These are phyloP conservation scores for Cenchrus fungigraminus DNA, from an alignment of 176 grass and related monocot genomes.

Conservation along the genomic window DNA sequence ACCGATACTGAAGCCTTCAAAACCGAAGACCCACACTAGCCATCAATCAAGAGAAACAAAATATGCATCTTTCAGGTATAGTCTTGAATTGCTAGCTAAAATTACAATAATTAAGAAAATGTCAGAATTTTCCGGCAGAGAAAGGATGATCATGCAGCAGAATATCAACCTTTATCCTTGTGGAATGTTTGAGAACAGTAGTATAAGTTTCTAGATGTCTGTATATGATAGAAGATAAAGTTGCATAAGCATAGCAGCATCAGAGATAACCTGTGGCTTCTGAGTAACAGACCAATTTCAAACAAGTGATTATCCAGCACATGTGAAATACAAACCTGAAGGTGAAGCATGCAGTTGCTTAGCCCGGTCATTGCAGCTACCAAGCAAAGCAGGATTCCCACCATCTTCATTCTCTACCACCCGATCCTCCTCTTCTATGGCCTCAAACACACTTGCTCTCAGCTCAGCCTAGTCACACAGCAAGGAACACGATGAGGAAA, in stretches of 20 bases:
- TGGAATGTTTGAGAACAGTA: constrained; percentile 16
- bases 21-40: background rate
- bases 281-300: background rate
- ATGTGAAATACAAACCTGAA: constrained; percentile 64
- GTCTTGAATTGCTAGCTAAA: constrained; percentile 14
- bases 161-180: constrained; percentile 2
- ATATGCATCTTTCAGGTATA: constrained; percentile 8
- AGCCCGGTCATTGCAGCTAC: constrained; percentile 78
- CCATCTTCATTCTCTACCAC: constrained; percentile 63
- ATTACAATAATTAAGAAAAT: background rate
- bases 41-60: background rate
- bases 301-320: background rate
- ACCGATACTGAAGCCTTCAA: constrained; percentile 22
- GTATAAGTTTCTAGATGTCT: background rate
- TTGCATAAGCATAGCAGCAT: background rate
- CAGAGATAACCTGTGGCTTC: background rate
- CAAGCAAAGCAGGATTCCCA: constrained; percentile 71
- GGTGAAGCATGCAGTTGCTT: constrained; percentile 86
- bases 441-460: constrained; percentile 86
- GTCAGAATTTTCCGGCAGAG: background rate
- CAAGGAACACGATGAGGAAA: constrained; percentile 7
- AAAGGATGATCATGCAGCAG: background rate
- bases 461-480: constrained; percentile 71
- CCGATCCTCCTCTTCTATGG: constrained; percentile 87
- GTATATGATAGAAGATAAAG: constrained; percentile 13